Evolutionary conservation across 2,329 filamentous ascomycete species (phyloP), one percentile per base, ranked within the genome.

Genomic region (Claviceps sp.): DNA sequence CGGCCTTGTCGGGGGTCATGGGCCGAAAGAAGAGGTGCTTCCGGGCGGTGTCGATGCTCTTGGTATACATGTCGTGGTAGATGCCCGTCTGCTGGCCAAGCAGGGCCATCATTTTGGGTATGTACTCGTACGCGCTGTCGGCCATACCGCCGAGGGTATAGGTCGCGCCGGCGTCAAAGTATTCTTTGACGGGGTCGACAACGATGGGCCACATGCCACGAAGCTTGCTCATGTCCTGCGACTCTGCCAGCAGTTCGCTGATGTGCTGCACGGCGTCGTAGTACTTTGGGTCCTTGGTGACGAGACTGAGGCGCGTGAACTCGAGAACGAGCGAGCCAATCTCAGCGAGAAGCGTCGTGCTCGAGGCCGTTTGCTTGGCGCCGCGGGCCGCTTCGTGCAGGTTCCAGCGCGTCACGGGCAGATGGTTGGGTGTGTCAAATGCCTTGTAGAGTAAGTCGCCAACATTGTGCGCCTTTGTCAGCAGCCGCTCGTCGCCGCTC

Each of bases 121-220:
- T 63, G 57, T 82, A 82, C 61, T 82, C 79, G 56, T 80, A 82
- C 2, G 77, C 59, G 30, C 75, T 79, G 59, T 82, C 78, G 4
- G 74, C 70, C 54, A 72, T 65, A 6, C 69, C 76, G 22, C 77
- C 76, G 8, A 80, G 65, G 0, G 73, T 73, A 56, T 72, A 79
- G n/a, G 57, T 59, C 2, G 48, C 58, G n/a, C 69, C 67, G 5
- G 49, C 49, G 40, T 93, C 93, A 55, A 93, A 93, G 65, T 61
- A 70, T 63, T 68, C 72, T 74, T 56, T 75, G 69, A 59, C 71
- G 70, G 66, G 75, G 63, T 89, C 77, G 48, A 91, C 67, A 48
- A 72, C 70, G 20, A 77, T 73, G 1, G 85, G 86, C 84, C 84
- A 93, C 69, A 91, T 73, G 1, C 87, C 87, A 0, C 85, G 85